Evolutionary conservation across 805 yeast genomes (phyloP).

Genomic region (Saturnispora quitensis): DNA sequence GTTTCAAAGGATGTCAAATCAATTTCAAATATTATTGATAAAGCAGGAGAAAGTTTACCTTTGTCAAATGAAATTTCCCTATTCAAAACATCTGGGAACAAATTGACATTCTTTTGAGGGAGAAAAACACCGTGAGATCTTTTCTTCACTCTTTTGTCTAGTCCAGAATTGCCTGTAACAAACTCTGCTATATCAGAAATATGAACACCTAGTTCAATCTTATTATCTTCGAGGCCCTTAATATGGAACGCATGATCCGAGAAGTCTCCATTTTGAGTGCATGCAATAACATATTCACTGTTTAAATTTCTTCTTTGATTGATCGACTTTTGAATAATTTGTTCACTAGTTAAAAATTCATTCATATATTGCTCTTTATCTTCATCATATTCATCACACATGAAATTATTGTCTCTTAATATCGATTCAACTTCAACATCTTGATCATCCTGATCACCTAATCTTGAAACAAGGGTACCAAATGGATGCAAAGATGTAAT

Average conservation of each 20-base stretch:
- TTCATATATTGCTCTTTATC: conserved; percentile 22
- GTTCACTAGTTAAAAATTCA: conserved; percentile 32
- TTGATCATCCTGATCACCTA: conserved; percentile 73
- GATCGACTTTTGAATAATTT: conserved; percentile 23
- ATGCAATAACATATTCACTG: conserved; percentile 54
- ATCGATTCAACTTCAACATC: conserved; percentile 81
- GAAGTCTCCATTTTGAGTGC: conserved; percentile 46
- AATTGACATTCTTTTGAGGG: conserved; percentile 62
- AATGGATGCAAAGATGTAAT: conserved; percentile 97
- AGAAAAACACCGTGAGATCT: conserved; percentile 83
- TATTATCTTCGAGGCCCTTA: conserved; percentile 48
- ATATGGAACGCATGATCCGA: conserved; percentile 80
- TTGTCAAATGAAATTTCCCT: conserved; percentile 52
- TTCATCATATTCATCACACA: conserved; percentile 72
- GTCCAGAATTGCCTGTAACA: conserved; percentile 59
- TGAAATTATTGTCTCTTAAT: conserved; percentile 75
- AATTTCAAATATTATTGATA: conserved; percentile 74
- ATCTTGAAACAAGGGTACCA: conserved; percentile 81
- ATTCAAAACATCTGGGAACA: conserved; percentile 60
- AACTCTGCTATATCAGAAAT: conserved; percentile 70
- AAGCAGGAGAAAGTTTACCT: conserved; percentile 50
- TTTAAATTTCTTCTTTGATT: conserved; percentile 43
- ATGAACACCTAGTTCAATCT: conserved; percentile 79
- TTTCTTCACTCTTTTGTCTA: conserved; percentile 86
- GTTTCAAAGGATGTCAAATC: conserved; percentile 65